Evolutionary conservation across 805 yeast genomes (phyloP).

Genomic region (Metschnikowia santaceciliae): DNA sequence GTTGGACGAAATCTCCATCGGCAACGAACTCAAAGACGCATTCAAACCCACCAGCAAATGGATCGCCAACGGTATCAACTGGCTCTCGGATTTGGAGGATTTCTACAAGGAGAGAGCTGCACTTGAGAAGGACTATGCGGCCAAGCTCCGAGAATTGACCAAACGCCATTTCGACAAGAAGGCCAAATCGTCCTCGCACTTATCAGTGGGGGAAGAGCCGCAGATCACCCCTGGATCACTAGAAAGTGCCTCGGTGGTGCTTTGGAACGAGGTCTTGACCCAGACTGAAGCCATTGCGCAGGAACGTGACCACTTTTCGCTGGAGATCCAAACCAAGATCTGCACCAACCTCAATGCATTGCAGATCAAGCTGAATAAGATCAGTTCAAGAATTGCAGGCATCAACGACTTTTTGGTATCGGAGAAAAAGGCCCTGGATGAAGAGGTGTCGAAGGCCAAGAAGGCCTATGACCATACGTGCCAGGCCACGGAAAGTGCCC

Average conservation of each 20-base stretch:
- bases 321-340: conserved; percentile 56
- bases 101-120: conserved; percentile 81
- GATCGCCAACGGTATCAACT: conserved; percentile 67
- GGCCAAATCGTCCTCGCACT: conserved; percentile 57
- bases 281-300: conserved; percentile 78
- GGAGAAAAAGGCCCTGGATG: conserved; percentile 46
- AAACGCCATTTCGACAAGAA: conserved; percentile 72
- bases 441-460: conserved; percentile 61
- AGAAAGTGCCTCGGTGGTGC: conserved; percentile 79
- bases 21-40: conserved; percentile 76
- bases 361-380: conserved; percentile 47
- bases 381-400: conserved; percentile 52
- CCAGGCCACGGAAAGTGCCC: conserved; percentile 70
- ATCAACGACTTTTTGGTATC: conserved; percentile 57
- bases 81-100: conserved; percentile 73
- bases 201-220: conserved; percentile 91
- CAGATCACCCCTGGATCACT: conserved; percentile 91
- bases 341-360: conserved; percentile 57
- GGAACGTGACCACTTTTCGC: conserved; percentile 57
- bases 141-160: conserved; percentile 58
- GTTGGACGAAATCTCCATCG: conserved; percentile 40
- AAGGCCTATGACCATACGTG: conserved; percentile 79
- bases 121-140: conserved; percentile 80
- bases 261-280: conserved; percentile 84
- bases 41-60: conserved; percentile 75